Evolutionary conservation across 345 rosid species (phyloP).

Genomic region (Salix exigua): DNA sequence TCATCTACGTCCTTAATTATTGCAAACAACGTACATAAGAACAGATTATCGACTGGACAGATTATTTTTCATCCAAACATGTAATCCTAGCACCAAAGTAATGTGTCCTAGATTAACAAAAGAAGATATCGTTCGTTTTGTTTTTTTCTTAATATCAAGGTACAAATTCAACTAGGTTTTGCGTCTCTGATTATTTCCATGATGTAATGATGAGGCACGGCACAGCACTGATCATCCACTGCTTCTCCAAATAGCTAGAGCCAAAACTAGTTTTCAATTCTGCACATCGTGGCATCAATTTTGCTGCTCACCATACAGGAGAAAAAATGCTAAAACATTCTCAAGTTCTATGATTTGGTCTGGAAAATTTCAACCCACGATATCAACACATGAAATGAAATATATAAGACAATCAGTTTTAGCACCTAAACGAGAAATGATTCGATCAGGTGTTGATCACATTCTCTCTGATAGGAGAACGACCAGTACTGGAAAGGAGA

Average conservation of each 20-base stretch:
- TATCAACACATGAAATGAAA: conserved; percentile 1
- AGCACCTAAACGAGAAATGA: background rate
- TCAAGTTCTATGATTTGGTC: background rate
- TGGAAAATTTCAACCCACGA: background rate
- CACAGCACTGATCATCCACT: background rate
- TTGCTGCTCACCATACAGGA: conserved; percentile 2
- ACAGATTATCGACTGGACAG: background rate
- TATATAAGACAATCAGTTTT: background rate
- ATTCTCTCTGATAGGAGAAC: conserved; percentile 21
- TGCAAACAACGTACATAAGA: background rate
- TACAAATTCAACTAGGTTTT: background rate
- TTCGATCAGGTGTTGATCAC: background rate
- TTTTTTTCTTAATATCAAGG: background rate
- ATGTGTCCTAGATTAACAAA: background rate
- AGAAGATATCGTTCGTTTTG: background rate
- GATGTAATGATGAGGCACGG: conserved; percentile 1
- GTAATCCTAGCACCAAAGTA: background rate
- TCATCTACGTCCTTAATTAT: background rate
- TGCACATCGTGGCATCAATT: background rate
- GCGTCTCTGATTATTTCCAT: background rate
- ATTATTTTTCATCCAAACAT: background rate
- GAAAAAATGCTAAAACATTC: background rate
- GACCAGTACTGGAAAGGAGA: background rate
- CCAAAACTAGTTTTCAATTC: background rate
- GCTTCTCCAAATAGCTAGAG: background rate